phyloP scores from a whole-genome alignment of 2,329 filamentous ascomycete genomes.

The Hawksworthiomyces lignivorus region DNA sequence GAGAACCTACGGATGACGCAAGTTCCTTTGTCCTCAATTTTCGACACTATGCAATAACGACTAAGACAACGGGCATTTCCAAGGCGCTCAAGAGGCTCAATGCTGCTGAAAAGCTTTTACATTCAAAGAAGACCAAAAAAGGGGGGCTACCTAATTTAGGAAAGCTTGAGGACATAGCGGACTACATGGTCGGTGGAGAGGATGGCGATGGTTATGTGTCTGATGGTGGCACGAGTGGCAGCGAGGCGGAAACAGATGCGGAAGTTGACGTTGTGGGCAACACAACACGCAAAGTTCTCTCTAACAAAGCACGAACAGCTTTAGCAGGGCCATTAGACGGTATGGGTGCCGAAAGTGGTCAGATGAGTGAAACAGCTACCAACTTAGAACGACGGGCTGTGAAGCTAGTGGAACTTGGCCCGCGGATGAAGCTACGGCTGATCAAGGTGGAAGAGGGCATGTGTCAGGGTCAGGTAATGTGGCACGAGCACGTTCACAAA shows the following conservation, averaged over 20 bases:
- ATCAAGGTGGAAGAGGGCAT: constrained; percentile 95
- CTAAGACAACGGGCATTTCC: constrained; percentile 73
- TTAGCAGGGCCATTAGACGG: constrained; percentile 32
- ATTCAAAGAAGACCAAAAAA: constrained; percentile 53
- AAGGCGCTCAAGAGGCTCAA: constrained; percentile 78
- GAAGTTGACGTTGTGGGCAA: constrained; percentile 79
- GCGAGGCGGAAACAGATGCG: constrained; percentile 86
- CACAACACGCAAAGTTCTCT: constrained; percentile 54
- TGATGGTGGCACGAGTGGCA: constrained; percentile 69
- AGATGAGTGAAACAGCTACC: constrained; percentile 30
- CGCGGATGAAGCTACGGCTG: constrained; percentile 78
- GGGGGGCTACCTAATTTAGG: constrained; percentile 79
- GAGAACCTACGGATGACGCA: constrained; percentile 56
- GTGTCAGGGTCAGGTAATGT: constrained; percentile 86
- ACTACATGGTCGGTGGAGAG: constrained; percentile 84
- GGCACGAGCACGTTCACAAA: constrained; percentile 94
- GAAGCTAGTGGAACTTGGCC: constrained; percentile 86
- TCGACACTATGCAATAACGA: constrained; percentile 92
- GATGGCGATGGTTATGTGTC: constrained; percentile 76
- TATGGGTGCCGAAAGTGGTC: constrained; percentile 32
- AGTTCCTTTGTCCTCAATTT: constrained; percentile 78
- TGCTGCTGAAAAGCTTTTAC: constrained; percentile 71
- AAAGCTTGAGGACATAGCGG: constrained; percentile 84
- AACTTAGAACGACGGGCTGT: constrained; percentile 78
- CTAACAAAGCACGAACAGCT: constrained; percentile 40